These are phyloP conservation scores for Ajuga chamaepitys DNA, from an alignment of 257 asterid genomes.

Conservation along the genomic window DNA sequence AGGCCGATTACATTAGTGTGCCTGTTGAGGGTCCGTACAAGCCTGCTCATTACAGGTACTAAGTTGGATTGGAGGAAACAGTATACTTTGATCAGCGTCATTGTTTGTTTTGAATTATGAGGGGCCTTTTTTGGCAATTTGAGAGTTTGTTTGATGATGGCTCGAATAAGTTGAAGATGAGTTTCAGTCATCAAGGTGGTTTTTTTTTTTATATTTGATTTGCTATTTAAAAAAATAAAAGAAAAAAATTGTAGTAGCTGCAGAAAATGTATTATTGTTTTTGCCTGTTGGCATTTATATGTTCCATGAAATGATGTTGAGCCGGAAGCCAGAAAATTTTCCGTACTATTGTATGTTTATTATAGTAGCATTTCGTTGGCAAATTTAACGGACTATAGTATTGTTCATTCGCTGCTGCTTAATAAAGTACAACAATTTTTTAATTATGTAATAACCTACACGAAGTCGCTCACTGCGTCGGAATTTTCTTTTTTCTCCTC, in stretches of 20 bases:
- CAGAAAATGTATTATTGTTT: constrained; percentile 12
- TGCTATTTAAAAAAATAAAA: not conserved
- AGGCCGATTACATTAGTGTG: constrained; percentile 39
- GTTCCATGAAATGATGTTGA: constrained; percentile 1
- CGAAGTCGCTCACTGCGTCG: too few species aligned
- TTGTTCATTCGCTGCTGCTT: too few species aligned
- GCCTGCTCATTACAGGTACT: constrained; percentile 52
- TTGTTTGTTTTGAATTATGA: not conserved
- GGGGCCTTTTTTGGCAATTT: not conserved
- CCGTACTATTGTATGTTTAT: too few species aligned
- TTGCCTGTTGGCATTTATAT: constrained; percentile 12
- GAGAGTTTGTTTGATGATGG: constrained; percentile 13
- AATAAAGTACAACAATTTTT: too few species aligned
- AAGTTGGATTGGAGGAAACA: not conserved
- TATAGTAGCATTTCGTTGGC: too few species aligned
- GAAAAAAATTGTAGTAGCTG: not conserved
- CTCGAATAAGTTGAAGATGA: constrained; percentile 18
- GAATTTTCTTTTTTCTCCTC: too few species aligned
- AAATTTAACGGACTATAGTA: too few species aligned
- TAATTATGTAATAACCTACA: too few species aligned
- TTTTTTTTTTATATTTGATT: not conserved
- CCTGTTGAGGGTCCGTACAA: constrained; percentile 49
- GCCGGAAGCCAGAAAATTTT: not conserved
- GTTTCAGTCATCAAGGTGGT: constrained; percentile 10
- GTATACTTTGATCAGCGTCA: not conserved